Evolutionary conservation across 805 yeast genomes (phyloP), one percentile per base, ranked within the genome.

Genomic region (Ogataea nitratoaversa): DNA sequence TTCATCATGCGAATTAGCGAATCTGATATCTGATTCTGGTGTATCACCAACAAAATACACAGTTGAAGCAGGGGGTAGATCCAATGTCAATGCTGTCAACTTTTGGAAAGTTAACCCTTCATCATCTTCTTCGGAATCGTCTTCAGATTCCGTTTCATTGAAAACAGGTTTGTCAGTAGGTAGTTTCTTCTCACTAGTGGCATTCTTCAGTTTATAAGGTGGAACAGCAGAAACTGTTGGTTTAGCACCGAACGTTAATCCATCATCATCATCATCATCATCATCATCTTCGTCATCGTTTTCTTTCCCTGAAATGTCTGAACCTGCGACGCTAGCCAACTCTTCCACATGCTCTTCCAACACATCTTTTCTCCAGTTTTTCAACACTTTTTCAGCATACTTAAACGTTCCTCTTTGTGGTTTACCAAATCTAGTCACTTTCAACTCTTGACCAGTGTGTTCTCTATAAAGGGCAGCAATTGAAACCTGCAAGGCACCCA

Each of bases 401-500:
- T 78, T 76, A 65, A 88, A 88, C 16, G 96, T 88, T 37, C 90
- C 90, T 50, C 81, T 72, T 59, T 88, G 93, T 1, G 96, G 96
- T 63, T 88, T 88, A 56, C 96, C 96, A 55, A 85, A 88, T 57
- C 95, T 70, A 37, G 84, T 84, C 34, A 84, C 90, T 55, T 79
- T 78, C 52, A 88, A 70, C 51, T 84, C 90, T 48, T 72, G 74
- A 43, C 95, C 95, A 2, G 96, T 86, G 55, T 83, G 88, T 54
- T 86, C 95, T 59, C 81, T 76, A 65, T 79, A 88, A 43, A 88
- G 69, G 0, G 95, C 93, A 41, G 90, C 89, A 55, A 87, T 79
- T 17, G 95, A 83, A 30, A 85, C 89, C 62, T 87, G 95, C 48
- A 88, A 70, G 3, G 96, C 96, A 44, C 96, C 96, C 95, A 88